Conservation (phyloP, 805 yeast species). For the Jamesozyma jinghongensis region DNA sequence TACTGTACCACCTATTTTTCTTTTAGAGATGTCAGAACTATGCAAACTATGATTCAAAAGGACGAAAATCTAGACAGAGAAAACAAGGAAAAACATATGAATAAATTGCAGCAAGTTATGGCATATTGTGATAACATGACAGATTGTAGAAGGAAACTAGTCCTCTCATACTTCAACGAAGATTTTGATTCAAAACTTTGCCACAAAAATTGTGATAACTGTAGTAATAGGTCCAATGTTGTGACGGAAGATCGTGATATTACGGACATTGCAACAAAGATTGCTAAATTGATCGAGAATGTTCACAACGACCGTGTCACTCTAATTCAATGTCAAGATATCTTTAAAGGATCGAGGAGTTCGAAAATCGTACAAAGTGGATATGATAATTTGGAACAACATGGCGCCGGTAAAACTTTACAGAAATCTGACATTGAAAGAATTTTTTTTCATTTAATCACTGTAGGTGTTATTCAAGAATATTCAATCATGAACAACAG, state of each 20-base stretch:
- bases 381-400: slow-evolving; percentile 48
- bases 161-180: slow-evolving; percentile 86
- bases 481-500: slow-evolving; percentile 61
- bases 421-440: slow-evolving; percentile 69
- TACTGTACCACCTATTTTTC: slow-evolving; percentile 78
- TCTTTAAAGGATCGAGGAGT: slow-evolving; percentile 63
- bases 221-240: slow-evolving; percentile 40
- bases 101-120: slow-evolving; percentile 72
- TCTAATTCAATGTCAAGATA: slow-evolving; percentile 71
- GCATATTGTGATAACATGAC: slow-evolving; percentile 88
- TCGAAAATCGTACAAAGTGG: slow-evolving; percentile 56
- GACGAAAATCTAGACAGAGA: slow-evolving; percentile 58
- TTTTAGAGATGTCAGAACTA: slow-evolving; percentile 66
- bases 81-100: slow-evolving; percentile 69
- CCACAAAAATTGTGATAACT: slow-evolving; percentile 75
- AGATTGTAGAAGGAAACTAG: slow-evolving; percentile 87
- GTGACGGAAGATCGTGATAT: slow-evolving; percentile 54
- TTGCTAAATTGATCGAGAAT: slow-evolving; percentile 48
- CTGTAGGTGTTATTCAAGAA: slow-evolving; percentile 58
- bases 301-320: slow-evolving; percentile 61
- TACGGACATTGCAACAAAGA: slow-evolving; percentile 51
- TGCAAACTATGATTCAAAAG: slow-evolving; percentile 68
- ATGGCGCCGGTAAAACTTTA: slow-evolving; percentile 61
- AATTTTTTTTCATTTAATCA: slow-evolving; percentile 66
- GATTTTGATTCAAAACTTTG: slow-evolving; percentile 61